These are phyloP conservation scores for Phytophthora multivora DNA, from an alignment of 352 stramenopile species.

Conservation along the genomic window DNA sequence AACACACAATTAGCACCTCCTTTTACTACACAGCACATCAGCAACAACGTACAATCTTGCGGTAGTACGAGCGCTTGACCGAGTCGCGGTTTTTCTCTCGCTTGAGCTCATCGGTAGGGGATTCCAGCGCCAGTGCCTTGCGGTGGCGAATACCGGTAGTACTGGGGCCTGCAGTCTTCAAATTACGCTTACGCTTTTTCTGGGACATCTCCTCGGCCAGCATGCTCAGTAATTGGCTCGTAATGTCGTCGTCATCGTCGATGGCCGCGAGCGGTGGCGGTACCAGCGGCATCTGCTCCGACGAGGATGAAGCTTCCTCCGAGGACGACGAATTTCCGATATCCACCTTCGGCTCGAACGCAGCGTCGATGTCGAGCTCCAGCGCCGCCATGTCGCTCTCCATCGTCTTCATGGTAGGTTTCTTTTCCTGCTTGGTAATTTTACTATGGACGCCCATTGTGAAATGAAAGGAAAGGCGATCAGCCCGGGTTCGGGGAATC, in stretches of 20 bases:
- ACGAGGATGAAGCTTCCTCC: conserved; percentile 30
- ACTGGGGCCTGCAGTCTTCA: conserved; percentile 27
- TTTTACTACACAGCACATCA: background rate
- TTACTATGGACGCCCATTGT: conserved; percentile 3
- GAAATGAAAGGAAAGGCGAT: conserved; percentile 2
- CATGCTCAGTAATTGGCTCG: conserved; percentile 47
- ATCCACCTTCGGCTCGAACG: conserved; percentile 29
- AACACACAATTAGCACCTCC: background rate
- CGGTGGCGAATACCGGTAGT: conserved; percentile 31
- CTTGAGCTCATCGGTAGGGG: conserved; percentile 42
- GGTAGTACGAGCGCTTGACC: conserved; percentile 58
- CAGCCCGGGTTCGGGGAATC: conserved; percentile 2
- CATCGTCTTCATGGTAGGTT: conserved; percentile 30
- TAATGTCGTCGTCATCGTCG: conserved; percentile 49
- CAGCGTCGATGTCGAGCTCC: conserved; percentile 30
- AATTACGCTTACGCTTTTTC: conserved; percentile 44
- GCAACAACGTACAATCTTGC: conserved; percentile 43
- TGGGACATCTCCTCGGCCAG: conserved; percentile 47
- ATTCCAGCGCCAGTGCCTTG: conserved; percentile 33
- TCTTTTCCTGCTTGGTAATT: conserved; percentile 2
- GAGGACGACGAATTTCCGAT: conserved; percentile 26
- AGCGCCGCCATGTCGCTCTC: conserved; percentile 38
- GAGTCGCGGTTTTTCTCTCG: conserved; percentile 66
- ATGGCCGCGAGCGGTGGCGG: conserved; percentile 22
- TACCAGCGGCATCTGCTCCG: conserved; percentile 23